Conservation (phyloP, 1,284 basidiomycete genomes). For the Leccinum subspadiceum region DNA sequence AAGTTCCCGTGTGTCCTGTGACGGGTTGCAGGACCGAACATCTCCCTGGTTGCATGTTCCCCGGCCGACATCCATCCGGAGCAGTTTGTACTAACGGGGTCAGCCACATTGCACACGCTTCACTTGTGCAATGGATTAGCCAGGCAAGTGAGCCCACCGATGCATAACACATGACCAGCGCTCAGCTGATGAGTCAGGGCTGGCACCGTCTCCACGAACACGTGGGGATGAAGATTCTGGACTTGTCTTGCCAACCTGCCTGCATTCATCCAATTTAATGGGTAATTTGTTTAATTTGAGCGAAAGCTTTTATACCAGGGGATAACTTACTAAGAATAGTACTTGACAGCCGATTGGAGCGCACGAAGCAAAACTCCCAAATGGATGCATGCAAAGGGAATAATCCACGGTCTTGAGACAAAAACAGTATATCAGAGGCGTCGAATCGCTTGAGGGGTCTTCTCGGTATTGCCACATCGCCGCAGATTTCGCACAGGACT, state of each 20-base stretch:
- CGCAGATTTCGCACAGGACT: not conserved
- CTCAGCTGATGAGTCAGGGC: not conserved
- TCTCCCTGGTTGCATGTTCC: slow-evolving; percentile 1
- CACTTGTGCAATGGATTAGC: not conserved
- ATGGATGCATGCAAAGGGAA: slow-evolving; percentile 1
- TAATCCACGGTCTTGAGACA: not conserved
- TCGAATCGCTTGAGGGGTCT: slow-evolving; percentile 6
- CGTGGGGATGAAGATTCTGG: slow-evolving; percentile 1
- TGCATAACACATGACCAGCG: slow-evolving; percentile 5
- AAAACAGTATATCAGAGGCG: not conserved
- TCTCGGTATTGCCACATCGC: slow-evolving; percentile 2
- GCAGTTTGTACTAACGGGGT: not conserved
- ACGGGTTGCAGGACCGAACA: slow-evolving; percentile 8
- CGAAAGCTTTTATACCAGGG: slow-evolving; percentile 2
- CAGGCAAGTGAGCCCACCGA: slow-evolving; percentile 5
- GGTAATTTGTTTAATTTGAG: slow-evolving; percentile 1
- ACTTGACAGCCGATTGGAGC: slow-evolving; percentile 3
- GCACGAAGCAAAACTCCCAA: not conserved
- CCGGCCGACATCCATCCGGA: not conserved
- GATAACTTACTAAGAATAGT: slow-evolving; percentile 4
- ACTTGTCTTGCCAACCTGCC: not conserved
- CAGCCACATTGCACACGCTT: slow-evolving; percentile 7
- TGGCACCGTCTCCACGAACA: slow-evolving; percentile 5
- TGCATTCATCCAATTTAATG: not conserved
- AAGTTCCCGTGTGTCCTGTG: slow-evolving; percentile 6